Evolutionary conservation across 2,329 filamentous ascomycete species (phyloP).

Genomic region (Orbilia blumenaviensis): DNA sequence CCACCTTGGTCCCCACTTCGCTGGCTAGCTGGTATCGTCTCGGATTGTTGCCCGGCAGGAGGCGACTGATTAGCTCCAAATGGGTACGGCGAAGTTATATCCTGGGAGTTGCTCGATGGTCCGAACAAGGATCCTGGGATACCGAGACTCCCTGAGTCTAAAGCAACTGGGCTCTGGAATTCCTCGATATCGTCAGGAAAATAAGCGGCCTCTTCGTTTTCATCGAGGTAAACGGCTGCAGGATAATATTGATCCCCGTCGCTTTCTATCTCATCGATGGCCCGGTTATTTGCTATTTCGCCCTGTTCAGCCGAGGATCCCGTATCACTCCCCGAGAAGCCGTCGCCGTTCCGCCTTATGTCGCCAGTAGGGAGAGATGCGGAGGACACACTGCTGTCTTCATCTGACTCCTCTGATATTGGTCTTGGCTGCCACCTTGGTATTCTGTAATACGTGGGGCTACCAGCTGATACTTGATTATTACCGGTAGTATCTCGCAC

Average conservation of each 20-base stretch:
- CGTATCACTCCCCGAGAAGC: no score
- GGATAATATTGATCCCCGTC: not conserved
- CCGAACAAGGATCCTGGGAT: not conserved
- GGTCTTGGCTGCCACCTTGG: no score
- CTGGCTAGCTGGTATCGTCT: not conserved
- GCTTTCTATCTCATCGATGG: not conserved
- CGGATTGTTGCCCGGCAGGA: not conserved
- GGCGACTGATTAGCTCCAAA: constrained; percentile 2
- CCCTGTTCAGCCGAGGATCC: not conserved
- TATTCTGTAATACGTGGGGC: no score
- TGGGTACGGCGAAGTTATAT: not conserved
- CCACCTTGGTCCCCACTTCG: not conserved
- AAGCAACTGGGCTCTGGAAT: not conserved
- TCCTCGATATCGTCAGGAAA: not conserved
- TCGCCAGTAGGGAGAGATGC: no score
- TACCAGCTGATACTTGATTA: no score
- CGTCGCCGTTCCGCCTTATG: no score
- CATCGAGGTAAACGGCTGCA: not conserved
- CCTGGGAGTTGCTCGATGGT: not conserved
- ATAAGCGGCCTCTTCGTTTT: not conserved
- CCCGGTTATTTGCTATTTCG: not conserved
- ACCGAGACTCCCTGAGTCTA: not conserved
- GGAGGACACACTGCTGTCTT: no score
- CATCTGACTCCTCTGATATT: no score
- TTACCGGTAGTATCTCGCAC: no score